Percentiles rank a stretch among this genome's conserved stretches.
Evolutionary conservation across 2,329 filamentous ascomycete genomes (phyloP).

Genomic region (Pezicula rhizophila): DNA sequence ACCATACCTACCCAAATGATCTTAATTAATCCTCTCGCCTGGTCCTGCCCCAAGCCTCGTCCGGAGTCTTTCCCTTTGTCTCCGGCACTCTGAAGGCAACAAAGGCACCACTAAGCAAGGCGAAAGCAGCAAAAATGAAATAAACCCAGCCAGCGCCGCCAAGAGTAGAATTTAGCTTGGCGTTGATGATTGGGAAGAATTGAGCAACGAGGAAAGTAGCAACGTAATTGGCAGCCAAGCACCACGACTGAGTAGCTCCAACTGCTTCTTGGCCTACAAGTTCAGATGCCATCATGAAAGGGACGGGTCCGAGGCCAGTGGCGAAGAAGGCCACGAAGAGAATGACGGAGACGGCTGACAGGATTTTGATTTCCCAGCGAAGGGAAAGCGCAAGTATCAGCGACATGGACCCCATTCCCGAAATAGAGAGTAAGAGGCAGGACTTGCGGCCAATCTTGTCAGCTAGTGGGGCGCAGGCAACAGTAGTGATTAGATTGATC

Average conservation of each 20-base stretch:
- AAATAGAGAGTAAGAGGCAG: slow-evolving; percentile 75
- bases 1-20: neutral
- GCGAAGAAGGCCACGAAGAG: slow-evolving; percentile 87
- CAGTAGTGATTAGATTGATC: slow-evolving; percentile 79
- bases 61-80: slow-evolving; percentile 76
- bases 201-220: slow-evolving; percentile 90
- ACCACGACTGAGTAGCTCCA: slow-evolving; percentile 85
- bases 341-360: slow-evolving; percentile 77
- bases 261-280: slow-evolving; percentile 87
- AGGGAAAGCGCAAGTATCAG: slow-evolving; percentile 77
- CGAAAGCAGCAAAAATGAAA: slow-evolving; percentile 80
- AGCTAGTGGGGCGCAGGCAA: slow-evolving; percentile 74
- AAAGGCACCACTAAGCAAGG: slow-evolving; percentile 63
- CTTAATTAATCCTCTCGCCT: slow-evolving; percentile 26
- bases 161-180: slow-evolving; percentile 54
- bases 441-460: slow-evolving; percentile 84
- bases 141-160: slow-evolving; percentile 78
- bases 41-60: slow-evolving; percentile 84
- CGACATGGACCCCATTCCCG: slow-evolving; percentile 77
- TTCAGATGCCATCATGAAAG: slow-evolving; percentile 89
- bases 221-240: slow-evolving; percentile 78
- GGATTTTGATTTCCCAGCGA: slow-evolving; percentile 59
- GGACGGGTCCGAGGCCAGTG: slow-evolving; percentile 84
- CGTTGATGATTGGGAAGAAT: slow-evolving; percentile 86
- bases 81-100: slow-evolving; percentile 74